Base-by-base conservation (phyloP, 768 basidiomycete species). In the Baorangia bicolor region DNA sequence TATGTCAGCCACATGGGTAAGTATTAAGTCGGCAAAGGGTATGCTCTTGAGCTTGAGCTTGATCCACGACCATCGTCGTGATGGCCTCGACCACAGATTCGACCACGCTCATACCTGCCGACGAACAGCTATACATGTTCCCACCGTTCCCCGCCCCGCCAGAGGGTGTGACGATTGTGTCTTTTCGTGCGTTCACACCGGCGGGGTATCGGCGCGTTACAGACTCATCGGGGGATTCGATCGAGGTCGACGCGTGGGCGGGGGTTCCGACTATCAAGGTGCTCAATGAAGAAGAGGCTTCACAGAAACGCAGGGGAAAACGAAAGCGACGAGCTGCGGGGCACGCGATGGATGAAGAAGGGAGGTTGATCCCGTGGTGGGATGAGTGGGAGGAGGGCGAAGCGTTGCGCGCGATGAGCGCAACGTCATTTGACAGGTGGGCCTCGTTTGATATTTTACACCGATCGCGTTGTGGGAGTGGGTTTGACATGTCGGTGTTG, bases 81-180 rank as follows among this genome's bases (percentile, higher is more conserved):
- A 55, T 38, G 38, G 3, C 49, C 9, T 13, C 33, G 23, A 23
- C 25, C 39, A 25, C 34, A 11, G 25, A 11, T 18, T 21, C 1
- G 21, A 25, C 21, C 4, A 7, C 21, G 21, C 11, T 18, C 21
- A 8, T 13, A 13, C 21, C 30, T 31, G 35, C 7, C 30, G 20
- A 52, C 25, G 50, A 54, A 1, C 21, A 44, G 4, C 0, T 40
- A 21, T 44, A 39, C 14, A 42, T 3, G 11, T 82, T 81, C 53
- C 81, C 81, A 1, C 81, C 82, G 0, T 84, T 82, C 59, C 82
- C 82, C 8, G 14, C 41, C 2, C 43, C 59, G 0, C 80, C 80
- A 0, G 61, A 64, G 6, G 81, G 77, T 18, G 74, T 77, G 20
- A 56, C 55, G 28, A 73, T 83, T 55, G 64, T 75, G 34, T 72